These are phyloP conservation scores for Microdochium trichocladiopsis DNA, from an alignment of 2,329 filamentous ascomycete species.

Conservation along the genomic window DNA sequence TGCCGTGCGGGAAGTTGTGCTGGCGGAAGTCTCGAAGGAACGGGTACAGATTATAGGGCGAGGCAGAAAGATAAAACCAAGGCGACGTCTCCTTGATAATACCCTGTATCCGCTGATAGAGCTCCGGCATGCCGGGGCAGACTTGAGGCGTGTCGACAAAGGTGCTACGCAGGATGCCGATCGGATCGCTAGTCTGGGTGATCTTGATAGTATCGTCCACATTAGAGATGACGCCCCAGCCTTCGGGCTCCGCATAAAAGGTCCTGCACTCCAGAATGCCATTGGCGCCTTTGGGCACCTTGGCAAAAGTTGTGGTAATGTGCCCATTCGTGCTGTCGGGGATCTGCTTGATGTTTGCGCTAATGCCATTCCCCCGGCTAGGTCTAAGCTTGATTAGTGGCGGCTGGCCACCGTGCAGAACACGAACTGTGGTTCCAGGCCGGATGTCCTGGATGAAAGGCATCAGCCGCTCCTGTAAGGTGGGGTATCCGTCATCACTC, in stretches of 20 bases:
- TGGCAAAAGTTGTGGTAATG: constrained; percentile 36
- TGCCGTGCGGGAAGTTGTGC: constrained; percentile 66
- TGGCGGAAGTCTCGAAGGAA: constrained; percentile 73
- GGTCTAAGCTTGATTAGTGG: constrained; percentile 53
- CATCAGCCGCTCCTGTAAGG: constrained; percentile 60
- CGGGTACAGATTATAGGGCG: constrained; percentile 89
- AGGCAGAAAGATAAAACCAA: constrained; percentile 91
- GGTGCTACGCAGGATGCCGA: constrained; percentile 75
- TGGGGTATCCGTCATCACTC: constrained; percentile 48
- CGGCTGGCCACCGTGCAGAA: constrained; percentile 43
- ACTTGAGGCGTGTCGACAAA: constrained; percentile 71
- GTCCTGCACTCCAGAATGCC: constrained; percentile 61
- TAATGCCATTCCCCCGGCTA: constrained; percentile 65
- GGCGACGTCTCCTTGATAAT: constrained; percentile 52
- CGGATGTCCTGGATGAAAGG: constrained; percentile 75
- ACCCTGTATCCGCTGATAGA: constrained; percentile 62
- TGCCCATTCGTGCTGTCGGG: constrained; percentile 31
- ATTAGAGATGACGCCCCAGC: constrained; percentile 75
- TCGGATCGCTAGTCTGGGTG: constrained; percentile 72
- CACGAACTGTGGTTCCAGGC: constrained; percentile 60
- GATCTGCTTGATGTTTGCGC: constrained; percentile 51
- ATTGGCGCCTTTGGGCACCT: constrained; percentile 41
- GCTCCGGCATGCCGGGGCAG: constrained; percentile 73
- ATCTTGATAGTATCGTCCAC: constrained; percentile 95
- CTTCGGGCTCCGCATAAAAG: constrained; percentile 65